Percentiles rank a stretch among this genome's conserved stretches.
phyloP scores from a whole-genome alignment of 2,329 filamentous ascomycete genomes.

The Pseudocercospora musae region DNA sequence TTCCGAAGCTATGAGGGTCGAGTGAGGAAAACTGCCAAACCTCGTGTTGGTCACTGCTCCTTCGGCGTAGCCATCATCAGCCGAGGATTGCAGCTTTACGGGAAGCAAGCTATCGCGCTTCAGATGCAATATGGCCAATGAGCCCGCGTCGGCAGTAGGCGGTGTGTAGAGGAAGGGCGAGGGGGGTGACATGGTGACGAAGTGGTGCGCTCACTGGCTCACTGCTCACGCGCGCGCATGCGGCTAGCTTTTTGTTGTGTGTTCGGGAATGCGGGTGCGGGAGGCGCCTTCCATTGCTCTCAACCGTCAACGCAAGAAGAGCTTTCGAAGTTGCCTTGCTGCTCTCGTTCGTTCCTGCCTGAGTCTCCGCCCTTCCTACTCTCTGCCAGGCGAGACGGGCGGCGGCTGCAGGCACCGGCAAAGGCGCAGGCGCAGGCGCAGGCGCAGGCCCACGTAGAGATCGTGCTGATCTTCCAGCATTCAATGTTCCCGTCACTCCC shows the following conservation, averaged over 20 bases:
- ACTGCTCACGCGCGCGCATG: not conserved
- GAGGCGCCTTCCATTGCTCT: not conserved
- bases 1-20: conserved; percentile 61
- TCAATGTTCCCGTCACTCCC: not conserved
- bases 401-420: not conserved
- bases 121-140: conserved; percentile 79
- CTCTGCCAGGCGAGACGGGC: not conserved
- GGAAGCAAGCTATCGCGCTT: conserved; percentile 83
- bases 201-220: not conserved
- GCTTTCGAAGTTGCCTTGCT: not conserved
- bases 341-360: not conserved
- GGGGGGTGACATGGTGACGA: conserved; percentile 15
- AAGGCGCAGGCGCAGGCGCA: not conserved
- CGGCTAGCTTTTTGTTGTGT: not conserved
- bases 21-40: conserved; percentile 71
- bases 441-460: not conserved
- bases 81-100: conserved; percentile 51
- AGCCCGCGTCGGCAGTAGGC: conserved; percentile 57
- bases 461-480: not conserved
- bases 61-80: conserved; percentile 43
- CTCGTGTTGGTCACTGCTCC: conserved; percentile 72
- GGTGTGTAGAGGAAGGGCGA: conserved; percentile 81
- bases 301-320: not conserved
- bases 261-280: not conserved
- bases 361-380: not conserved